Evolutionary conservation across 2,329 filamentous ascomycete species (phyloP).

Genomic region (Arthrobotrys iridis): DNA sequence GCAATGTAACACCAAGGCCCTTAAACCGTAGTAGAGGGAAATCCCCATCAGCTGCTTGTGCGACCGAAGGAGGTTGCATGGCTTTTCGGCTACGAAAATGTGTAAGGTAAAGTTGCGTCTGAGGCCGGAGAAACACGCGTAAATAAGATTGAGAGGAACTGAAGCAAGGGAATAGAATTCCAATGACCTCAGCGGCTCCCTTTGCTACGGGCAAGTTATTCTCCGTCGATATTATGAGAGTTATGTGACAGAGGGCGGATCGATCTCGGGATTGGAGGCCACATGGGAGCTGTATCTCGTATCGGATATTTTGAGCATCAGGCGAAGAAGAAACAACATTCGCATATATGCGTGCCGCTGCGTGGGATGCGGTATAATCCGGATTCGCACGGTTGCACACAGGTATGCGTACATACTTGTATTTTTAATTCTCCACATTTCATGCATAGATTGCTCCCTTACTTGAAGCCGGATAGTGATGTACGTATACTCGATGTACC

Average conservation of each 20-base stretch:
- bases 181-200: conserved; percentile 53
- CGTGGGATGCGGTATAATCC: neutral
- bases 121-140: conserved; percentile 13
- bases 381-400: conserved; percentile 13
- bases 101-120: conserved; percentile 2
- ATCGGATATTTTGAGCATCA: conserved; percentile 10
- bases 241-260: conserved; percentile 16
- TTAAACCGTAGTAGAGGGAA: neutral
- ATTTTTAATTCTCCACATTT: conserved; percentile 40
- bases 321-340: neutral
- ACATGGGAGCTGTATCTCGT: conserved; percentile 20
- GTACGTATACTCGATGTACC: conserved; percentile 1
- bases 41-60: conserved; percentile 26
- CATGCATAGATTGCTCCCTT: conserved; percentile 24
- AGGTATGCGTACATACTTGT: no score
- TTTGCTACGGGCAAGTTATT: conserved; percentile 22
- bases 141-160: conserved; percentile 16
- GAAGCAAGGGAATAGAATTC: conserved; percentile 44
- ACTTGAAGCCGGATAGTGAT: conserved; percentile 16
- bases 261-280: conserved; percentile 44
- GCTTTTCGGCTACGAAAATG: neutral
- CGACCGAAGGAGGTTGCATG: conserved; percentile 31
- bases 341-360: neutral
- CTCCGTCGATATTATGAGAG: conserved; percentile 31
- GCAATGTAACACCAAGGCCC: neutral